Evolutionary conservation across 2,329 filamentous ascomycete species (phyloP).

Genomic region (Paraphaeosphaeria sporulosa): DNA sequence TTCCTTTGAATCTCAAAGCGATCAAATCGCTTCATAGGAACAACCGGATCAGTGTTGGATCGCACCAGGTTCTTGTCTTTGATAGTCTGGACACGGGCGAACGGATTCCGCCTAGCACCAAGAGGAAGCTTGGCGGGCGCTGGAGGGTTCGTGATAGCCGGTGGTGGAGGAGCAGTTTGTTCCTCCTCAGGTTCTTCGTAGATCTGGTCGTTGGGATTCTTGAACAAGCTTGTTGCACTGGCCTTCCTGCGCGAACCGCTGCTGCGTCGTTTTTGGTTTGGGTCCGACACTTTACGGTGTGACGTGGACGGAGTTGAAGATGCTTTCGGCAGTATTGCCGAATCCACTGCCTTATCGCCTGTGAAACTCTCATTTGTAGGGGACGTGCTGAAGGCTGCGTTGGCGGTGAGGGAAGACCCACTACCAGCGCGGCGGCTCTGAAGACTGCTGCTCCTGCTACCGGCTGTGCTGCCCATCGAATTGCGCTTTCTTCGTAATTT

Average conservation of each 20-base stretch:
- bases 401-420: conserved; percentile 32
- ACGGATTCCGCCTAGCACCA: conserved; percentile 68
- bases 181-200: conserved; percentile 82
- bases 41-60: conserved; percentile 55
- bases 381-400: conserved; percentile 27
- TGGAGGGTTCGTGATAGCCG: conserved; percentile 40
- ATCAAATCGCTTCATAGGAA: conserved; percentile 53
- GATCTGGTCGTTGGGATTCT: conserved; percentile 77
- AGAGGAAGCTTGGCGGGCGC: conserved; percentile 53
- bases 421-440: conserved; percentile 47
- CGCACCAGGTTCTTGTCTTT: conserved; percentile 54
- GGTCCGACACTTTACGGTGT: conserved; percentile 24
- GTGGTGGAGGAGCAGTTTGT: conserved; percentile 31
- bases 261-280: conserved; percentile 59
- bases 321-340: conserved; percentile 48
- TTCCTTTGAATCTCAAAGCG: conserved; percentile 83
- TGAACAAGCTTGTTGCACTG: conserved; percentile 73
- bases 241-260: conserved; percentile 74
- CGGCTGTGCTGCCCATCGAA: conserved; percentile 45
- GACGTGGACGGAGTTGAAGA: conserved; percentile 29
- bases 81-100: conserved; percentile 67
- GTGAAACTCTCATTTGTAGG: conserved; percentile 31
- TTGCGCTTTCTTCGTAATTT: conserved; percentile 42
- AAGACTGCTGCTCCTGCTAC: conserved; percentile 48
- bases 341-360: conserved; percentile 23